These are phyloP conservation scores for Lodderomyces elongisporus DNA, from an alignment of 1,139 yeast species.

Conservation along the genomic window DNA sequence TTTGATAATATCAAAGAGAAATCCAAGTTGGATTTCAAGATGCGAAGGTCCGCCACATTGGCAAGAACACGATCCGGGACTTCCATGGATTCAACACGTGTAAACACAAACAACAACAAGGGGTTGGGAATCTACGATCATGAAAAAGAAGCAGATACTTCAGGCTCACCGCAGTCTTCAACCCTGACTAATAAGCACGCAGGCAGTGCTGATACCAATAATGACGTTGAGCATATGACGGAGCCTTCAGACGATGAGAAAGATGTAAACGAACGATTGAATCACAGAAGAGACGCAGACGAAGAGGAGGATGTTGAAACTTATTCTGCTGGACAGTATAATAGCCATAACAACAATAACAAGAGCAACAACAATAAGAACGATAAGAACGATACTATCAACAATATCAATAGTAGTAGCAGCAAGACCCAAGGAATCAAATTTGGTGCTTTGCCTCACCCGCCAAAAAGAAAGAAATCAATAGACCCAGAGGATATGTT, in stretches of 20 bases:
- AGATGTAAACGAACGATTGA: conserved; percentile 1
- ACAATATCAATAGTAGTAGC: conserved; percentile 1
- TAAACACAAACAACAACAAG: conserved; percentile 37
- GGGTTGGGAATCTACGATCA: conserved; percentile 23
- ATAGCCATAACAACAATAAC: conserved; percentile 12
- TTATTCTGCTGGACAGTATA: too few relatives aligned
- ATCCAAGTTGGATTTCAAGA: conserved; percentile 68
- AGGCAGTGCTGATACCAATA: conserved; percentile 5
- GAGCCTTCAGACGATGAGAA: conserved; percentile 33
- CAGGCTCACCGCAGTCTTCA: conserved; percentile 10
- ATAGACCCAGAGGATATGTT: conserved; percentile 80
- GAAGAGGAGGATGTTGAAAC: conserved; percentile 46
- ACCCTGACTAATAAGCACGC: conserved; percentile 6
- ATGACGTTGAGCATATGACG: conserved; percentile 27
- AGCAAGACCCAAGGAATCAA: conserved; percentile 22
- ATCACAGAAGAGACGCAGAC: conserved; percentile 1
- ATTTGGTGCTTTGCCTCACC: conserved; percentile 39
- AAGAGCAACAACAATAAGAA: not conserved
- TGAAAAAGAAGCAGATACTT: conserved; percentile 7
- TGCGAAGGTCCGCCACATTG: conserved; percentile 76
- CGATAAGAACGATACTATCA: too few relatives aligned
- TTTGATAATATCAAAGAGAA: conserved; percentile 76
- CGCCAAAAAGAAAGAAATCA: conserved; percentile 41
- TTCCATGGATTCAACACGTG: conserved; percentile 26
- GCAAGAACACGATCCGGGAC: conserved; percentile 46